These are phyloP conservation scores for Clonostachys byssicola DNA, from an alignment of 2,329 filamentous ascomycete genomes.

Conservation along the genomic window DNA sequence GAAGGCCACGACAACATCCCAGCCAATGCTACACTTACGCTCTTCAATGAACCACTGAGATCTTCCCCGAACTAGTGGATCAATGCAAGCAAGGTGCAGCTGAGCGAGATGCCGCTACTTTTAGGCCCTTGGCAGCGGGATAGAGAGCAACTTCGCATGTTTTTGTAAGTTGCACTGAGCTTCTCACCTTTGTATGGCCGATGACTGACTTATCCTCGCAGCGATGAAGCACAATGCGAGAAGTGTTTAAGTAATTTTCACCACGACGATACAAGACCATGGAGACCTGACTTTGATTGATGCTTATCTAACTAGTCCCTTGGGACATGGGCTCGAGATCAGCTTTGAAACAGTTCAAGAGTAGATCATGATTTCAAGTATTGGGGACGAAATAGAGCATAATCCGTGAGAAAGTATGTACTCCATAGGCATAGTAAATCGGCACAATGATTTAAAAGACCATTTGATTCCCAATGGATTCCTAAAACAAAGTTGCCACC, in stretches of 20 bases:
- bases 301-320: conserved; percentile 58
- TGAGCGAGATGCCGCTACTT: conserved; percentile 46
- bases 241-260: conserved; percentile 67
- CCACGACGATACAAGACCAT: conserved; percentile 56
- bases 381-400: too few relatives aligned
- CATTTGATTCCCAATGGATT: too few relatives aligned
- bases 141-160: conserved; percentile 65
- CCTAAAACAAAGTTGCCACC: too few relatives aligned
- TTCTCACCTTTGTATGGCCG: too few relatives aligned
- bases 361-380: too few relatives aligned
- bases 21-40: conserved; percentile 46
- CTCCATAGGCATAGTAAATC: too few relatives aligned
- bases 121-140: conserved; percentile 65
- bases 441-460: too few relatives aligned
- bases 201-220: conserved; percentile 17
- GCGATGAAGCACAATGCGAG: conserved; percentile 72
- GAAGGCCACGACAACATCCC: conserved; percentile 39
- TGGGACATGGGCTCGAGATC: conserved; percentile 51
- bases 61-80: conserved; percentile 53
- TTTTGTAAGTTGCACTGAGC: conserved; percentile 32
- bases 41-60: conserved; percentile 47
- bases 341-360: conserved; percentile 29
- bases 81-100: conserved; percentile 27
- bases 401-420: too few relatives aligned
- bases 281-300: conserved; percentile 61